Evolutionary conservation across 148 eudicot genomes (phyloP).

Genomic region (Fagopyrum esculentum): DNA sequence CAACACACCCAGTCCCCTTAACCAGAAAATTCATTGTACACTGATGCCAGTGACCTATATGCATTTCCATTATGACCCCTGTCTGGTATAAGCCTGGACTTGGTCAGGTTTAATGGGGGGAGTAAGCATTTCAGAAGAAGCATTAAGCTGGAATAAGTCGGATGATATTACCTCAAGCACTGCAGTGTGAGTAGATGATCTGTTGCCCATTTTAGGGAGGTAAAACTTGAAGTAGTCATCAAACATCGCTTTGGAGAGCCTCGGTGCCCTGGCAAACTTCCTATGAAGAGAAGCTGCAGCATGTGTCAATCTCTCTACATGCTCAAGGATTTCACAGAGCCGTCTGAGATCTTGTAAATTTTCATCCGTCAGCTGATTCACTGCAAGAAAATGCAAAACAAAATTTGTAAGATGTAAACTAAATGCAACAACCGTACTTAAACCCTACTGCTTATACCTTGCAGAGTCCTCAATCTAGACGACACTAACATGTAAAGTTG

Average conservation of each 20-base stretch:
- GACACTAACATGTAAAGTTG: slow-evolving; percentile 72
- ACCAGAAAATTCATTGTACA: neutral
- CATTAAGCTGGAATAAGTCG: slow-evolving; percentile 3
- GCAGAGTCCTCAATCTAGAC: slow-evolving; percentile 53
- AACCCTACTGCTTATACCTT: slow-evolving; percentile 36
- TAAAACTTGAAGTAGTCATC: slow-evolving; percentile 53
- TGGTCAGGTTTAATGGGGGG: neutral
- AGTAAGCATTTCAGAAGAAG: neutral
- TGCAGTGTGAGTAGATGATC: slow-evolving; percentile 22
- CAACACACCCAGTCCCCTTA: too few relatives aligned
- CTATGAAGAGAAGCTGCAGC: slow-evolving; percentile 80
- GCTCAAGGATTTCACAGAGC: slow-evolving; percentile 50
- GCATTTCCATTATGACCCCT: neutral
- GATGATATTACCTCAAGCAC: slow-evolving; percentile 31
- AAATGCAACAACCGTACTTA: neutral
- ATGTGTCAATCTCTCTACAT: slow-evolving; percentile 55
- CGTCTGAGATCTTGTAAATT: slow-evolving; percentile 58
- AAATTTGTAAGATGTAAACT: neutral
- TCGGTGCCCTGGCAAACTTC: slow-evolving; percentile 62
- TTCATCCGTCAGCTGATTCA: slow-evolving; percentile 35
- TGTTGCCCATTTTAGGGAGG: slow-evolving; percentile 59
- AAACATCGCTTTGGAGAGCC: slow-evolving; percentile 54
- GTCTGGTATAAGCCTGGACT: too few relatives aligned
- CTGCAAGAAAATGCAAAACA: slow-evolving; percentile 30
- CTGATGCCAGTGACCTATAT: neutral